Percentiles rank a stretch among this genome's conserved stretches.
These are phyloP conservation scores for Suhomyces panamericanus DNA, from an alignment of 1,139 yeast genomes.

Conservation along the genomic window DNA sequence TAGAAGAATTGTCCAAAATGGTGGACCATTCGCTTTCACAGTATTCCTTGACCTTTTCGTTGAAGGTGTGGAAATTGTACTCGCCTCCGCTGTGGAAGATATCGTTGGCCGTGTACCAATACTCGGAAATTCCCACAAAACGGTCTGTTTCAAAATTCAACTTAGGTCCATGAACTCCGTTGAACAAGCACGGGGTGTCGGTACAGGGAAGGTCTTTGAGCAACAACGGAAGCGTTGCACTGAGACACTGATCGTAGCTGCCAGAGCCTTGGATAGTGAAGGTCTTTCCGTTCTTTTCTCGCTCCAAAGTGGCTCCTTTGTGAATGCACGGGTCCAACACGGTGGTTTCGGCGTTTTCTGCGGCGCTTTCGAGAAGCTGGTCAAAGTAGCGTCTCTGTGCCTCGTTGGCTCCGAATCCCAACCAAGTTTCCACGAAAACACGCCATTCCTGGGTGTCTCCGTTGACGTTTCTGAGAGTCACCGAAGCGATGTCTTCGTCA, in stretches of 20 bases:
- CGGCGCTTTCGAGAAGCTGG: slow-evolving; percentile 41
- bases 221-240: slow-evolving; percentile 66
- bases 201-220: slow-evolving; percentile 71
- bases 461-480: slow-evolving; percentile 56
- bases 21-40: slow-evolving; percentile 67
- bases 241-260: slow-evolving; percentile 64
- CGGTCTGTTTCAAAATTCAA: slow-evolving; percentile 69
- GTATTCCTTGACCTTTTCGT: slow-evolving; percentile 57
- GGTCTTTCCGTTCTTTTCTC: slow-evolving; percentile 41
- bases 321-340: slow-evolving; percentile 75
- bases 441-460: slow-evolving; percentile 68
- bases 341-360: slow-evolving; percentile 13
- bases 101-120: slow-evolving; percentile 85
- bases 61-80: slow-evolving; percentile 63
- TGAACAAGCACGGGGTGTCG: slow-evolving; percentile 73
- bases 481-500: slow-evolving; percentile 59
- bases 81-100: slow-evolving; percentile 77
- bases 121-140: slow-evolving; percentile 78
- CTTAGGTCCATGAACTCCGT: slow-evolving; percentile 78
- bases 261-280: slow-evolving; percentile 66
- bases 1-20: slow-evolving; percentile 48
- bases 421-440: slow-evolving; percentile 78
- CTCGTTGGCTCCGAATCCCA: slow-evolving; percentile 83
- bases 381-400: slow-evolving; percentile 66
- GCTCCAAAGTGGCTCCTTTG: slow-evolving; percentile 47